A percentile compares a stretch with the other conserved stretches of the same genome.
These are phyloP conservation scores for Bolboschoenoplectus hybrid DNA, from an alignment of 202 grass and related monocot species.

Conservation along the genomic window DNA sequence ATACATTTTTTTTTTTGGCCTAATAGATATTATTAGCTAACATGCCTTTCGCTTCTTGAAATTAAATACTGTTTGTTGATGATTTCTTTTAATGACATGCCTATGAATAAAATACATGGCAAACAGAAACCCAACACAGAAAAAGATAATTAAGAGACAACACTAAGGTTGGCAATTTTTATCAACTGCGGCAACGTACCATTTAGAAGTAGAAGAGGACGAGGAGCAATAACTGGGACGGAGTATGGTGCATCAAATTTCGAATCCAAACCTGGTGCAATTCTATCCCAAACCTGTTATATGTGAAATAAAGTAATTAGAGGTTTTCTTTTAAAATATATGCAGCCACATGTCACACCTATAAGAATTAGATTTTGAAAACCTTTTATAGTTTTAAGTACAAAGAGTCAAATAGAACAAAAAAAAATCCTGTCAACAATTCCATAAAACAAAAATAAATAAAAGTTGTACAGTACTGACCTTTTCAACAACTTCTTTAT, in stretches of 20 bases:
- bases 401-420: not conserved
- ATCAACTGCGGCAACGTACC: constrained; percentile 44
- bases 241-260: constrained; percentile 71
- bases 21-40: not conserved
- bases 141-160: constrained; percentile 10
- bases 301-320: constrained; percentile 26
- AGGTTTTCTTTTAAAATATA: not conserved
- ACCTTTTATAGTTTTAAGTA: not conserved
- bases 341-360: not conserved
- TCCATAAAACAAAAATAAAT: not conserved
- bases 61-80: not conserved
- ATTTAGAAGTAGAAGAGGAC: constrained; percentile 70
- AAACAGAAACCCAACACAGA: not conserved
- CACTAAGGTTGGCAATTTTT: not conserved
- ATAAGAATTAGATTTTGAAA: constrained; percentile 2
- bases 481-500: constrained; percentile 73
- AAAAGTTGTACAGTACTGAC: constrained; percentile 34
- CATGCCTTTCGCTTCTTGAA: not conserved
- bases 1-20: not conserved
- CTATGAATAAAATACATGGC: not conserved
- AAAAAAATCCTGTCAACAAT: not conserved
- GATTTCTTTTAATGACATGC: not conserved
- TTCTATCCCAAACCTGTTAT: constrained; percentile 82
- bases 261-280: constrained; percentile 71
- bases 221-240: constrained; percentile 61